These are phyloP conservation scores for Hypoxylon sp. DNA, from an alignment of 2,329 filamentous ascomycete species.

Conservation along the genomic window DNA sequence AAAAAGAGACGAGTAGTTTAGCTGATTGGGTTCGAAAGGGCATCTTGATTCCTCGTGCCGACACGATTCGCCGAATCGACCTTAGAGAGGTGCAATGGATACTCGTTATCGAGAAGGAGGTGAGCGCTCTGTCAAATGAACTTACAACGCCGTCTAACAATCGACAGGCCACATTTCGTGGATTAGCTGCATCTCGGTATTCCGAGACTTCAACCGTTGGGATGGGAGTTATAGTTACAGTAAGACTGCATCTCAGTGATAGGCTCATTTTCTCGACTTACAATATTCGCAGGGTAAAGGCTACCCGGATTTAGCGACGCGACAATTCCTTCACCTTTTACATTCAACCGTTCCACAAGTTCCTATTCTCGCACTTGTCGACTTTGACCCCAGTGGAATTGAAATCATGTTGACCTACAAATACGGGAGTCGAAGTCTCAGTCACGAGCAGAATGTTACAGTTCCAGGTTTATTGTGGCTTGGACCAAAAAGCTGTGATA, in stretches of 20 bases:
- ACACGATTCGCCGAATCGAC: slow-evolving; percentile 59
- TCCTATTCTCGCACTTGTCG: slow-evolving; percentile 71
- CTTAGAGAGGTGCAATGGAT: slow-evolving; percentile 67
- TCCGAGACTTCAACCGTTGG: slow-evolving; percentile 59
- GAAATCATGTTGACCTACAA: slow-evolving; percentile 79
- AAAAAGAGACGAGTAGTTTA: slow-evolving; percentile 6
- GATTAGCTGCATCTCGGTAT: slow-evolving; percentile 65
- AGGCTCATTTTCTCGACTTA: slow-evolving; percentile 19
- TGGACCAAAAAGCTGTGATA: slow-evolving; percentile 61
- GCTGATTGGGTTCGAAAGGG: slow-evolving; percentile 55
- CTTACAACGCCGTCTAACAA: slow-evolving; percentile 22
- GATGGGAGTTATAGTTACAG: slow-evolving; percentile 74
- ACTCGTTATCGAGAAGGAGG: slow-evolving; percentile 83
- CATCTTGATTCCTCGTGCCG: slow-evolving; percentile 64
- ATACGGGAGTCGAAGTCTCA: slow-evolving; percentile 68
- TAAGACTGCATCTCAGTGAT: slow-evolving; percentile 45
- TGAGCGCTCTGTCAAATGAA: too few species aligned
- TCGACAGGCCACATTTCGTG: slow-evolving; percentile 75
- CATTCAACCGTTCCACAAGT: slow-evolving; percentile 57
- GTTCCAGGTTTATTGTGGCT: slow-evolving; percentile 69
- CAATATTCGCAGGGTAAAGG: slow-evolving; percentile 71
- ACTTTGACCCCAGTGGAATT: slow-evolving; percentile 80
- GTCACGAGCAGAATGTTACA: slow-evolving; percentile 64
- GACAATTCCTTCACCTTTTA: slow-evolving; percentile 68
- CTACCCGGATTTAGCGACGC: slow-evolving; percentile 78